phyloP scores from a whole-genome alignment of 805 yeast genomes.

The Myxozyma udenii region DNA sequence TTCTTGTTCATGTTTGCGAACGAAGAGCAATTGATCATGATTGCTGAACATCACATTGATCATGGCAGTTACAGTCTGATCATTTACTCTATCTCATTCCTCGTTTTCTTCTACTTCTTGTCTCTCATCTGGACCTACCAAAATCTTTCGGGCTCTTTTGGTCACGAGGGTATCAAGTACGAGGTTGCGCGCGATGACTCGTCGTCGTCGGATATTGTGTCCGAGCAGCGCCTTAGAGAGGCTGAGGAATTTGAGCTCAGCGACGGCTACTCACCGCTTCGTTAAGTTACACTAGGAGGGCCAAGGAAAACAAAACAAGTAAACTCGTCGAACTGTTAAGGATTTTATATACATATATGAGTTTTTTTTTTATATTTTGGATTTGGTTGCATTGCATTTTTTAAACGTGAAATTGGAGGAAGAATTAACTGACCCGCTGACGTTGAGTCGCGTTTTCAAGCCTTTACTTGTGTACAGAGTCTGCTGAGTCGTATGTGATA shows the following conservation, averaged over 20 bases:
- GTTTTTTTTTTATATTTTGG: no score
- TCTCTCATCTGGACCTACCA: slow-evolving; percentile 37
- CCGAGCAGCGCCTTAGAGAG: slow-evolving; percentile 17
- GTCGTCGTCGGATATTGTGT: slow-evolving; percentile 20
- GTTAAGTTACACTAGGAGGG: no score
- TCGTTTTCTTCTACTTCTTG: slow-evolving; percentile 51
- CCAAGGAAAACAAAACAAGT: no score
- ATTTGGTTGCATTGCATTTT: no score
- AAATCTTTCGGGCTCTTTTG: slow-evolving; percentile 1
- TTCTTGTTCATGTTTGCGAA: slow-evolving; percentile 86
- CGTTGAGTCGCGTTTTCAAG: no score
- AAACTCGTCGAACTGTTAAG: no score
- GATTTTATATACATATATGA: no score
- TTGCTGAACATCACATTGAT: slow-evolving; percentile 73
- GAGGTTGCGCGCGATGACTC: slow-evolving; percentile 23
- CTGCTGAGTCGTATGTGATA: no score
- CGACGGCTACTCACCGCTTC: slow-evolving; percentile 1
- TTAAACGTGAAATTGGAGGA: no score
- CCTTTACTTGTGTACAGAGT: no score
- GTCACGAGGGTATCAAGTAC: slow-evolving; percentile 13
- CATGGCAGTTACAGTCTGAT: slow-evolving; percentile 78
- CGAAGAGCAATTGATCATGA: slow-evolving; percentile 77
- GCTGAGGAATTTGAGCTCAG: slow-evolving; percentile 19
- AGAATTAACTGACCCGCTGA: no score
- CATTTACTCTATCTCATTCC: slow-evolving; percentile 66